Base-by-base conservation (phyloP, 176 grass and related monocot genomes). In the Avena atlantica region DNA sequence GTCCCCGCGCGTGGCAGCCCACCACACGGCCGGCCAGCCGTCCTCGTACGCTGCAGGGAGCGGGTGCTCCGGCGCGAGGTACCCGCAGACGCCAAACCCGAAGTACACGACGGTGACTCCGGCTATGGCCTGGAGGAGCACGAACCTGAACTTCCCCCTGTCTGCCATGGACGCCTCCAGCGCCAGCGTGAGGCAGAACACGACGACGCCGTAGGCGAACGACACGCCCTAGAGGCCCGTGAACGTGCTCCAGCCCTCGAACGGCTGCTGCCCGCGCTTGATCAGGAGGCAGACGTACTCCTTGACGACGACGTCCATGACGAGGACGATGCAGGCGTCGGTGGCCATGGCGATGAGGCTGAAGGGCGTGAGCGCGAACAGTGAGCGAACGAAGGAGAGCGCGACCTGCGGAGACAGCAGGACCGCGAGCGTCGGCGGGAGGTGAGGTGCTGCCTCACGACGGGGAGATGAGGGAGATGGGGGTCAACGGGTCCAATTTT, bases 131-230 rank as follows among this genome's bases (percentile, higher is more conserved):
- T 86, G 88, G 80, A 85, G 11, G 48, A 98, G 91, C 42, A 95
- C 95, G 81, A 64, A 27, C 16, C 83, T 87, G 82, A 95, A 98
- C 78, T 55, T 93, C 10, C 29, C 57, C 50, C 86, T 78, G 52
- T 98, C 81, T 2, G 89, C 63, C 91, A 98, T 95, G 42, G 96
- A 95, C 47, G 89, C 89, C 84, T 98, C 96, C 65, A 95, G 89
- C 37, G 91, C 91, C n/a, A 98, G 86, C 70, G 93, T 95, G 70
- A 95, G 85, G 91, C 89, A 89, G 90, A 98, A 98, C 3, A 98
- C 91, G 1, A 88, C 91, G 87, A 98, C 87, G 1, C 96, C 91
- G 86, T 56, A 85, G 1, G 89, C 95, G 74, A 95, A 98, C 20
- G 93, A 81, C n/a, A 95, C 70, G 47, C 89, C 89, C 93, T 88